phyloP scores from a whole-genome alignment of 2,329 filamentous ascomycete genomes.

The Magnaporthiopsis rhizophila region DNA sequence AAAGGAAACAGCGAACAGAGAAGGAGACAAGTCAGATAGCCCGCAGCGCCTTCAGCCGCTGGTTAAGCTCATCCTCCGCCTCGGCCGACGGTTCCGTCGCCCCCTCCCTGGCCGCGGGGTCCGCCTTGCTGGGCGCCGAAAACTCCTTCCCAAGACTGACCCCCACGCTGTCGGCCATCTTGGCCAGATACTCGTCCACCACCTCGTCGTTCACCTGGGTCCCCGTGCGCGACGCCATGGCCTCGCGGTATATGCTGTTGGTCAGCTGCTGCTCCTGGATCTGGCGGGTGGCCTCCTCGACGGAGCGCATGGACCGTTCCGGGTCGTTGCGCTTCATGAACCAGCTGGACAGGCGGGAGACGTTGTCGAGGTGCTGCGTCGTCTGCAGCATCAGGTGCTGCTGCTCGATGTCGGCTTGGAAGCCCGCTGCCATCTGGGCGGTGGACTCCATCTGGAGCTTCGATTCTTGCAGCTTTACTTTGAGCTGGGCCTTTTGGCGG shows the following conservation, averaged over 20 bases:
- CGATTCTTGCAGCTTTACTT: background rate
- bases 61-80: slow-evolving; percentile 67
- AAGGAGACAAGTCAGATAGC: slow-evolving; percentile 22
- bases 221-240: slow-evolving; percentile 69
- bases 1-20: too few relatives aligned
- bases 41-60: slow-evolving; percentile 47
- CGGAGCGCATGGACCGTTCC: slow-evolving; percentile 50
- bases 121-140: slow-evolving; percentile 45
- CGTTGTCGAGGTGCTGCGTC: slow-evolving; percentile 56
- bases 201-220: slow-evolving; percentile 70
- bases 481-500: background rate
- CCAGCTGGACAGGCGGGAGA: slow-evolving; percentile 48
- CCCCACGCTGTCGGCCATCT: slow-evolving; percentile 82
- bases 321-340: slow-evolving; percentile 53
- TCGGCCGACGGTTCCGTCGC: slow-evolving; percentile 63
- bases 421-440: slow-evolving; percentile 56
- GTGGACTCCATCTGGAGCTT: slow-evolving; percentile 51
- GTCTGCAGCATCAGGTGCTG: slow-evolving; percentile 59
- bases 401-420: slow-evolving; percentile 53
- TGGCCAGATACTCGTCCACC: slow-evolving; percentile 75
- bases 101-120: slow-evolving; percentile 40
- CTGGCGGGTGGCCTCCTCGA: slow-evolving; percentile 54
- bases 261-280: slow-evolving; percentile 58
- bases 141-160: slow-evolving; percentile 75
- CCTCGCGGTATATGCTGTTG: slow-evolving; percentile 76